Evolutionary conservation across 257 asterid species (phyloP).

Genomic region (Rhazya stricta): DNA sequence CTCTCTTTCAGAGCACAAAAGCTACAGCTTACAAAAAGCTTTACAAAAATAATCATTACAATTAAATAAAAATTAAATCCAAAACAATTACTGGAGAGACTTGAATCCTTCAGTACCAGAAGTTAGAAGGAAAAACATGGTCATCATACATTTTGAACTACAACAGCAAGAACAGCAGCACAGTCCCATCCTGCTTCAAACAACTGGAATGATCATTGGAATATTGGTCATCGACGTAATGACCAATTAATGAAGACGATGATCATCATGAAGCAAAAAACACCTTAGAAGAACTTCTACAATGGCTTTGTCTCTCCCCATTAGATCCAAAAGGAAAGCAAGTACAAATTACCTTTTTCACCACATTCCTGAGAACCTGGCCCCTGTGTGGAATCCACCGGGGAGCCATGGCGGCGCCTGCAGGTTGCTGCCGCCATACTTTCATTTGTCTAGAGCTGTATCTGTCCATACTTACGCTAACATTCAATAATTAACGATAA

Average conservation of each 20-base stretch:
- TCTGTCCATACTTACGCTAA: background rate
- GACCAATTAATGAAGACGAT: background rate
- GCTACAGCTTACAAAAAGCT: too few relatives aligned
- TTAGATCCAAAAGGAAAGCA: background rate
- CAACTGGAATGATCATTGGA: background rate
- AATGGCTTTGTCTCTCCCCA: background rate
- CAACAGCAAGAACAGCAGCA: too few relatives aligned
- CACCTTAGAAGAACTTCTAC: background rate
- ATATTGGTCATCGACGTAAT: background rate
- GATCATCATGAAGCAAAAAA: background rate
- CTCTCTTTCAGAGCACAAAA: too few relatives aligned
- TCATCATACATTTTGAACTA: too few relatives aligned
- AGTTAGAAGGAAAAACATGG: too few relatives aligned
- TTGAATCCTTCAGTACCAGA: too few relatives aligned
- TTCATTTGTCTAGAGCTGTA: background rate
- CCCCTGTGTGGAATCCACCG: constrained; percentile 12
- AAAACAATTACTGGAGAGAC: too few relatives aligned
- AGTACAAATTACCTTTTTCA: background rate
- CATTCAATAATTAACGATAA: too few relatives aligned
- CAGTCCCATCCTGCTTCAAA: too few relatives aligned
- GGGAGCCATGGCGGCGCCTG: background rate
- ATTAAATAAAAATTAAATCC: too few relatives aligned
- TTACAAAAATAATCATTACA: too few relatives aligned
- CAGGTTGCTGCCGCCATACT: background rate
- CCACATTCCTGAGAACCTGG: constrained; percentile 9